phyloP scores from a whole-genome alignment of 2,329 filamentous ascomycete genomes.

The Salinomyces thailandicus region DNA sequence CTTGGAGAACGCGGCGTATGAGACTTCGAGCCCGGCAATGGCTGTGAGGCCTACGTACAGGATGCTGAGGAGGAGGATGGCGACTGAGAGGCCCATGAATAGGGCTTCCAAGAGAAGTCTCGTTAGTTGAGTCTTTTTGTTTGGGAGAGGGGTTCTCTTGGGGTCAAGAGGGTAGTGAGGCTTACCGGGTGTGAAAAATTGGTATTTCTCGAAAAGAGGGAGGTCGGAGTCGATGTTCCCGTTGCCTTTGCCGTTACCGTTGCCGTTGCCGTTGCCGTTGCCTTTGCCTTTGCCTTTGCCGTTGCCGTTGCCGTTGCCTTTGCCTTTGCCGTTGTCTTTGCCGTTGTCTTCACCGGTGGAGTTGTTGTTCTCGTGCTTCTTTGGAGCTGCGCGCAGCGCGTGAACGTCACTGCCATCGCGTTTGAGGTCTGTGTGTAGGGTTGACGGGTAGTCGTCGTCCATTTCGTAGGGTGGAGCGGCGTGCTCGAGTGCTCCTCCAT shows the following conservation, averaged over 20 bases:
- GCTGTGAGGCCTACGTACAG: slow-evolving; percentile 68
- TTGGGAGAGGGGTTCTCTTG: not conserved
- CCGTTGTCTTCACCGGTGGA: no score
- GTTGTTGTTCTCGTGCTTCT: not conserved
- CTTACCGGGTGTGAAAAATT: slow-evolving; percentile 82
- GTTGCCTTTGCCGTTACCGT: slow-evolving; percentile 6
- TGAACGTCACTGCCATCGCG: slow-evolving; percentile 39
- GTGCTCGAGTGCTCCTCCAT: not conserved
- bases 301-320: no score
- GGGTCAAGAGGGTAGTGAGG: slow-evolving; percentile 9
- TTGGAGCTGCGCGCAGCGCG: slow-evolving; percentile 6
- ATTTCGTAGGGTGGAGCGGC: slow-evolving; percentile 48
- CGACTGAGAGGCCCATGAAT: slow-evolving; percentile 72
- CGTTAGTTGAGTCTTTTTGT: not conserved
- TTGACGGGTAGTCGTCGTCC: slow-evolving; percentile 50
- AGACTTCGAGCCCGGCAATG: slow-evolving; percentile 71
- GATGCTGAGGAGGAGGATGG: slow-evolving; percentile 63
- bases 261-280: slow-evolving; percentile 9
- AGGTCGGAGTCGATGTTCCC: slow-evolving; percentile 28
- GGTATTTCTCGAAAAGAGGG: slow-evolving; percentile 79
- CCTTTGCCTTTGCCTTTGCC: no score
- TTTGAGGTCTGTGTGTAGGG: slow-evolving; percentile 64
- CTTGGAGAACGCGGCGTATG: slow-evolving; percentile 92
- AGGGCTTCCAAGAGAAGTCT: slow-evolving; percentile 47
- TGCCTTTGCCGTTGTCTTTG: not conserved